Evolutionary conservation across 352 stramenopile species (phyloP), one percentile per base, ranked within the genome.

Genomic region (Globisporangium uncinulatum): DNA sequence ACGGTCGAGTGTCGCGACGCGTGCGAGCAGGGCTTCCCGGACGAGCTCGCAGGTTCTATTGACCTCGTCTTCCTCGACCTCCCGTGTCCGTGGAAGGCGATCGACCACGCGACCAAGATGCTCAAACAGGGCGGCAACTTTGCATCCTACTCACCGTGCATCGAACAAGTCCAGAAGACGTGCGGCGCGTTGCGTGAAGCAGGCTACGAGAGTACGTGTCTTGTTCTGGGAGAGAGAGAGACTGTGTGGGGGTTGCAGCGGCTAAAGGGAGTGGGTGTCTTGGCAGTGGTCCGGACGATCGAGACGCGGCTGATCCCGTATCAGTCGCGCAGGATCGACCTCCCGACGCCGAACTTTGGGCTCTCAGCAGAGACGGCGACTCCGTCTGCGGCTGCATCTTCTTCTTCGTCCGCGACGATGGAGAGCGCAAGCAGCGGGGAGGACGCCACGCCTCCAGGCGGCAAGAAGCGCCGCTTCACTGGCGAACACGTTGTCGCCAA

Each of bases 41-140:
- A 69, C 0, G 59, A 83, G 42, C 67, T 96, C 29, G 69, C 70
- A 0, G 87, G 76, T 4, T 80, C 74, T 17, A 94, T 87, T 61
- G 96, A 99, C 67, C 83, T 97, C 7, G 88, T 99, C 6, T 99
- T 99, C 62, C 71, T 99, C 19, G 97, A 99, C 69, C 69, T 99
- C 55, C 97, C 97, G 2, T 96, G 97, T 66, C 97, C 97, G 9
- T 99, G 97, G 97, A 82, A 94, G 51, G 96, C 95, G 13, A 86
- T 99, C 19, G 74, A 79, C 19, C 89, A 99, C 70, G 96, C 96
- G 1, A 80, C 86, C 44, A 79, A 94, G 67, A 87, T 92, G 67
- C 77, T 99, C 37, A 98, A 98, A 71, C 76, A 89, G 41, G 92
- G 90, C 61, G 94, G 87, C 15, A 79, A 83, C 46, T 87, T 99